A percentile compares a stretch with the other conserved stretches of the same genome.
These are phyloP conservation scores for Elsinoe arachidis DNA, from an alignment of 2,329 filamentous ascomycete genomes.

Conservation along the genomic window DNA sequence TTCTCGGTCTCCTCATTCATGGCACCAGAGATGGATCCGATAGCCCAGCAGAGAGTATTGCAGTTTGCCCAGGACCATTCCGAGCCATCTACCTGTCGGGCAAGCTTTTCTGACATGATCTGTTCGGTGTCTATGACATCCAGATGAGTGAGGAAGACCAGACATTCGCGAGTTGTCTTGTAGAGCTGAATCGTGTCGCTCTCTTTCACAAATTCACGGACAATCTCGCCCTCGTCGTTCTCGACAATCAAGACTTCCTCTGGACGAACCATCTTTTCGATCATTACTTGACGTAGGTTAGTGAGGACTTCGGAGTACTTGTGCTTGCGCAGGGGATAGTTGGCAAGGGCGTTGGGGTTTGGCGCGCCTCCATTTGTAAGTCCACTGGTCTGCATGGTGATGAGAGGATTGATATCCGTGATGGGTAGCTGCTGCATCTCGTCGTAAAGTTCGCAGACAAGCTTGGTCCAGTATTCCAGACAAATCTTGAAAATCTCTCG, in stretches of 20 bases:
- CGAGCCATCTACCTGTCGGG: slow-evolving; percentile 83
- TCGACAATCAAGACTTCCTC: slow-evolving; percentile 99
- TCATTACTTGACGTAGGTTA: slow-evolving; percentile 94
- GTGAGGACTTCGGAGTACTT: slow-evolving; percentile 93
- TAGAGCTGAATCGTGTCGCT: slow-evolving; percentile 98
- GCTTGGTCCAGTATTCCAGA: slow-evolving; percentile 97
- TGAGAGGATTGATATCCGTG: slow-evolving; percentile 81
- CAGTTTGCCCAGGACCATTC: slow-evolving; percentile 99
- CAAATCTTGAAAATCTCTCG: slow-evolving; percentile 99
- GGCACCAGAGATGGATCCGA: slow-evolving; percentile 93
- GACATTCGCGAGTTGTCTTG: slow-evolving; percentile 94
- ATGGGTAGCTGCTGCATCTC: slow-evolving; percentile 97
- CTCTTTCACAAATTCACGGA: slow-evolving; percentile 98
- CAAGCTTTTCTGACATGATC: slow-evolving; percentile 98
- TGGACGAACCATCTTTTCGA: slow-evolving; percentile 98
- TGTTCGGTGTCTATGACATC: slow-evolving; percentile 96
- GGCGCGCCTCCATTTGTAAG: slow-evolving; percentile 73
- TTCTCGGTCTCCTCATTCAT: slow-evolving; percentile 99
- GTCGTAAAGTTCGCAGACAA: slow-evolving; percentile 95
- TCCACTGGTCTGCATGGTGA: slow-evolving; percentile 64
- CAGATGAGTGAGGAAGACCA: slow-evolving; percentile 94
- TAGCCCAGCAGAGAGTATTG: slow-evolving; percentile 99
- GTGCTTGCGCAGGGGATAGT: slow-evolving; percentile 92
- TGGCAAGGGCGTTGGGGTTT: slow-evolving; percentile 74
- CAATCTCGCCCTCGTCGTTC: slow-evolving; percentile 98